Conservation (phyloP, 768 basidiomycete species). For the Serendipita indica region DNA sequence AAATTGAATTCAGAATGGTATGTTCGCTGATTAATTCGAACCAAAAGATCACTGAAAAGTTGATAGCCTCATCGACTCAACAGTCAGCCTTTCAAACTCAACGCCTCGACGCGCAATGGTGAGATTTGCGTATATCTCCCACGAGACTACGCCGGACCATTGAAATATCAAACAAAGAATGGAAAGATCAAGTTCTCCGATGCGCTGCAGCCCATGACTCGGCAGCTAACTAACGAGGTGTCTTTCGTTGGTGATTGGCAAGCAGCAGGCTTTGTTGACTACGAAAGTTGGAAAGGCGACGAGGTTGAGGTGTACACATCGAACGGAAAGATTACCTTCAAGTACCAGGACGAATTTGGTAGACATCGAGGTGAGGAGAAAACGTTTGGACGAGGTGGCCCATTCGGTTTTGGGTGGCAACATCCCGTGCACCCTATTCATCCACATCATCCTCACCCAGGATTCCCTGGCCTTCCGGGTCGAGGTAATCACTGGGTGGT, state of each 20-base stretch:
- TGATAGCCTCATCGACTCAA: background rate
- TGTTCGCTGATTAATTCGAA: background rate
- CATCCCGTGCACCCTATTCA: too few relatives aligned
- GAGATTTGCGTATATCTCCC: conserved; percentile 11
- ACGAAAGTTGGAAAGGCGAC: background rate
- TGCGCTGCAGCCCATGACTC: background rate
- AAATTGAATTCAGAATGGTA: background rate
- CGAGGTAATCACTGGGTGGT: too few relatives aligned
- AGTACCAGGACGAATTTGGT: background rate
- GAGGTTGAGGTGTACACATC: background rate
- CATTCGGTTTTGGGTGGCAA: too few relatives aligned
- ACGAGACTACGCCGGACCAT: conserved; percentile 12
- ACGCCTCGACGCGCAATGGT: conserved; percentile 10
- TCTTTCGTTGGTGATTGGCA: conserved; percentile 2
- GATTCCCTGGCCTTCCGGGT: too few relatives aligned
- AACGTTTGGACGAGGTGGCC: too few relatives aligned
- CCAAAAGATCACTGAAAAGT: background rate
- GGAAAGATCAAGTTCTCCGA: conserved; percentile 10
- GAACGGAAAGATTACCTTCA: background rate
- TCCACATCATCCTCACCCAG: too few relatives aligned
- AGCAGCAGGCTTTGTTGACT: background rate
- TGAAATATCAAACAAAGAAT: conserved; percentile 11
- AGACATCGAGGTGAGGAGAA: too few relatives aligned
- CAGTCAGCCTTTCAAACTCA: conserved; percentile 11
- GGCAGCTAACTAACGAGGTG: background rate